Evolutionary conservation across 129 eudicot species (phyloP).

Genomic region (Centella asiatica): DNA sequence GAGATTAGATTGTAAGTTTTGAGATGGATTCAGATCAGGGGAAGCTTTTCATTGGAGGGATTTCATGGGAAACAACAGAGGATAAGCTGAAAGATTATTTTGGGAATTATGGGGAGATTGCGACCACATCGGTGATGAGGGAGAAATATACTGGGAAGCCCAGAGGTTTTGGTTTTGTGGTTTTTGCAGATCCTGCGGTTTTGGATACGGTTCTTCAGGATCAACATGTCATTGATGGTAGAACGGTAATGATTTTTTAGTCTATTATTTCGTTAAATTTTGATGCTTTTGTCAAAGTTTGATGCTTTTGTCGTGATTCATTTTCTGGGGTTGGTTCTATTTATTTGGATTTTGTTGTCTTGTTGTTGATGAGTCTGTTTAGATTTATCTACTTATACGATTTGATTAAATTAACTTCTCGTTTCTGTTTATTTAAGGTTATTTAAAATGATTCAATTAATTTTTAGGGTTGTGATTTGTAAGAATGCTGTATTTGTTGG

Average conservation of each 20-base stretch:
- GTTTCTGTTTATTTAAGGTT: too few relatives aligned
- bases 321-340: background rate
- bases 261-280: background rate
- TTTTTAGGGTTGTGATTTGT: too few relatives aligned
- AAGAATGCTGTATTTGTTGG: too few relatives aligned
- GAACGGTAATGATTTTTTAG: conserved; percentile 30
- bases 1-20: too few relatives aligned
- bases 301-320: background rate
- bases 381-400: background rate
- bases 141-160: conserved; percentile 73
- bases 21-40: conserved; percentile 91
- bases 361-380: background rate
- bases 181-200: conserved; percentile 74
- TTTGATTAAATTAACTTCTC: background rate
- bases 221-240: conserved; percentile 71
- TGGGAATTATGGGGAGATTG: conserved; percentile 52
- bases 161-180: conserved; percentile 86
- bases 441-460: too few relatives aligned
- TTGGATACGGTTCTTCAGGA: conserved; percentile 70
- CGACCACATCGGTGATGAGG: conserved; percentile 63
- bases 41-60: conserved; percentile 76
- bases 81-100: conserved; percentile 70
- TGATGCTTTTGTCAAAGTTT: background rate
- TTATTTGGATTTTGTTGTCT: background rate
- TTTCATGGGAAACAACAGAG: conserved; percentile 80